Conservation (phyloP, 805 yeast genomes). For the Nakazawaea ernobii region DNA sequence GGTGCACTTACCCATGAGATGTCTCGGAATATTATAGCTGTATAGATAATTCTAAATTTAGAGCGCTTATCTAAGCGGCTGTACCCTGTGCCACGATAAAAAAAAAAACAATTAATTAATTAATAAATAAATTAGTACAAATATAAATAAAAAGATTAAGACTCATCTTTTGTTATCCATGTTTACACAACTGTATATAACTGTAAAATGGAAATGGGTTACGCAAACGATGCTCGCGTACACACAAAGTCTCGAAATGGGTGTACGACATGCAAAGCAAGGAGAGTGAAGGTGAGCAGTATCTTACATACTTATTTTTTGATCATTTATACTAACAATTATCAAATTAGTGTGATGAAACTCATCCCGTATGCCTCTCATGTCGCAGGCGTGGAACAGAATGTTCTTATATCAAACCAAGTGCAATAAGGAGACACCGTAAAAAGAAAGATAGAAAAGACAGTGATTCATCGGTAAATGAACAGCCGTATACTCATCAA, state of each 20-base stretch:
- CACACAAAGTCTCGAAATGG: not conserved
- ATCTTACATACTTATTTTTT: not conserved
- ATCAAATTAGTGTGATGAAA: constrained; percentile 2
- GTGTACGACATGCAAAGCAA: not conserved
- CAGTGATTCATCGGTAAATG: not conserved
- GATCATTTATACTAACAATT: no score
- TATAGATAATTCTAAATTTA: not conserved
- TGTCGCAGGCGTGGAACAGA: not conserved
- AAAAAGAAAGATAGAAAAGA: not conserved
- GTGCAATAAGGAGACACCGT: not conserved
- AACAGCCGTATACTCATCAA: no score
- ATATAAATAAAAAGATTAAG: no score
- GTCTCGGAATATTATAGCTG: not conserved
- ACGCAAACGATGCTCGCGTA: not conserved
- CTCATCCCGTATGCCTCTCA: not conserved
- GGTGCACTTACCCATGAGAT: not conserved
- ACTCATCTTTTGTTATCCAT: no score
- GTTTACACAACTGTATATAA: no score
- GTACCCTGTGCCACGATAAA: no score
- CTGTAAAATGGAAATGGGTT: not conserved
- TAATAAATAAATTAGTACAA: no score
- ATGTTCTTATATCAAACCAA: not conserved
- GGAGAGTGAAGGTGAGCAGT: constrained; percentile 2
- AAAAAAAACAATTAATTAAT: no score
- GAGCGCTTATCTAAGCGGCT: not conserved